Conservation (phyloP, 2,329 filamentous ascomycete species). For the Trichoderma sp. region DNA sequence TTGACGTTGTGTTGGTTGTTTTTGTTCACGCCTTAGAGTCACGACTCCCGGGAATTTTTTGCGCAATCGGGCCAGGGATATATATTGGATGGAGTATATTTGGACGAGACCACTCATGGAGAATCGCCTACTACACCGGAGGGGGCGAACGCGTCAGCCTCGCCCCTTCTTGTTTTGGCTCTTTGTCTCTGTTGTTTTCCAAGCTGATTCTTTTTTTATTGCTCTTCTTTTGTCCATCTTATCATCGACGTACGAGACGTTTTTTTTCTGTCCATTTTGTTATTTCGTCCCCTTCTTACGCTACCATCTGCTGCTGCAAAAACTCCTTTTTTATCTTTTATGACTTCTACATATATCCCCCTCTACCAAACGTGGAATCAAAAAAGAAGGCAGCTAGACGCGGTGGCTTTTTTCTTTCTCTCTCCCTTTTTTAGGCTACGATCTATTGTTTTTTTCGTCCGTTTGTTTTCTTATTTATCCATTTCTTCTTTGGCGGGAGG, state of each 20-base stretch:
- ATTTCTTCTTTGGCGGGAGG: background rate
- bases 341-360: background rate
- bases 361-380: background rate
- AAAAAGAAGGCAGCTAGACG: background rate
- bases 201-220: constrained; percentile 16
- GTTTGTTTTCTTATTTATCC: background rate
- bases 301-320: background rate
- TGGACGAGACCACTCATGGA: constrained; percentile 32
- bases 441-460: background rate
- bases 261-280: constrained; percentile 25
- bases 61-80: constrained; percentile 35
- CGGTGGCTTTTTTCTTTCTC: background rate
- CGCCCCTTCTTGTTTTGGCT: constrained; percentile 33
- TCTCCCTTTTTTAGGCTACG: background rate
- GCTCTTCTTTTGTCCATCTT: constrained; percentile 18
- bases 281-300: constrained; percentile 12
- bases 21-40: constrained; percentile 38
- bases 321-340: background rate
- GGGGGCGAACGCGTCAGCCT: constrained; percentile 25
- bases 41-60: constrained; percentile 38
- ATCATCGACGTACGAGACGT: constrained; percentile 13
- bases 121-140: background rate
- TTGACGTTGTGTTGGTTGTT: constrained; percentile 27
- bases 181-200: constrained; percentile 20
- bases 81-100: constrained; percentile 46